These are phyloP conservation scores for Gomphus sp. DNA, from an alignment of 1,284 basidiomycete species.

Conservation along the genomic window DNA sequence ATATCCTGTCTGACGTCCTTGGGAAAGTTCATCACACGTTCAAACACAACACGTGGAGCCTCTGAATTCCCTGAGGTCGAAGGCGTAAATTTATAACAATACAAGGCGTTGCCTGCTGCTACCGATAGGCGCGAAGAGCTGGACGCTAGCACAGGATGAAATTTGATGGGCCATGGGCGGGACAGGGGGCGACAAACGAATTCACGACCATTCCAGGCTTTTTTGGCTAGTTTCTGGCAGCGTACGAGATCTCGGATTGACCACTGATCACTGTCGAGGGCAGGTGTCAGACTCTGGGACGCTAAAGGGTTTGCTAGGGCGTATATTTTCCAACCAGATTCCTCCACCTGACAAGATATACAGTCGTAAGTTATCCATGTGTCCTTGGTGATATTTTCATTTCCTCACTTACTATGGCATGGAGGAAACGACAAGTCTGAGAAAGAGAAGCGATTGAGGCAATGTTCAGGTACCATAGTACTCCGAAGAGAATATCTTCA, in stretches of 20 bases:
- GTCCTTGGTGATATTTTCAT: background rate
- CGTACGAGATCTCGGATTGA: conserved; percentile 33
- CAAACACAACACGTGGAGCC: conserved; percentile 38
- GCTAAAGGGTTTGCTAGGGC: conserved; percentile 39
- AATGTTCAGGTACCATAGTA: conserved; percentile 38
- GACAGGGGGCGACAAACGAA: conserved; percentile 63
- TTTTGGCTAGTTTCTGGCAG: conserved; percentile 46
- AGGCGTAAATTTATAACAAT: conserved; percentile 45
- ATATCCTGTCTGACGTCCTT: conserved; percentile 39
- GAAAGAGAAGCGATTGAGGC: conserved; percentile 38
- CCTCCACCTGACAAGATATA: conserved; percentile 36
- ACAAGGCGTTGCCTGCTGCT: conserved; percentile 49
- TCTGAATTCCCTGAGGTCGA: conserved; percentile 17
- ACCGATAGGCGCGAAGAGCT: conserved; percentile 49
- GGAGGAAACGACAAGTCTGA: conserved; percentile 34
- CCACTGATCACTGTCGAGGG: conserved; percentile 34
- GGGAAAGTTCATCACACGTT: conserved; percentile 37
- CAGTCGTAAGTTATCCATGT: background rate
- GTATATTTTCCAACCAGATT: conserved; percentile 52
- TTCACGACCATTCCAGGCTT: conserved; percentile 39
- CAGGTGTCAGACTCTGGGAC: conserved; percentile 41
- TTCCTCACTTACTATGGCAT: conserved; percentile 36
- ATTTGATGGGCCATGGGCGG: conserved; percentile 49
- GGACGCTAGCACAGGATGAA: conserved; percentile 51
- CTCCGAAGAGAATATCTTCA: conserved; percentile 46